phyloP scores from a whole-genome alignment of 805 yeast genomes.

The Sugiyamaella smithiae region DNA sequence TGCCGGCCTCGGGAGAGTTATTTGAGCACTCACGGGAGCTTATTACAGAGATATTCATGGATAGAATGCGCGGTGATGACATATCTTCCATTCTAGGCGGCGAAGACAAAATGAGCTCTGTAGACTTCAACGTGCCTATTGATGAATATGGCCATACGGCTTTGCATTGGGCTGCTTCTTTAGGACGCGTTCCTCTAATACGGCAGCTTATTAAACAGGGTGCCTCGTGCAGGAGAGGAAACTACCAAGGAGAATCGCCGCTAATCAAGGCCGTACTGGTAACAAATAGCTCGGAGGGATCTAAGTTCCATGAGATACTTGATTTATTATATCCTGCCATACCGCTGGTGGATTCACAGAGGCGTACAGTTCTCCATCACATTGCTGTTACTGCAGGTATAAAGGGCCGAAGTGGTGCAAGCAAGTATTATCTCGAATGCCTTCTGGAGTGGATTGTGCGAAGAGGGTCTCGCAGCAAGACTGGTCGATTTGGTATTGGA shows the following conservation, averaged over 20 bases:
- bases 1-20: slow-evolving; percentile 26
- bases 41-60: slow-evolving; percentile 51
- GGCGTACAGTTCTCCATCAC: slow-evolving; percentile 83
- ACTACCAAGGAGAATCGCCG: slow-evolving; percentile 84
- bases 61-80: slow-evolving; percentile 37
- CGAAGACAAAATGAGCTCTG: slow-evolving; percentile 34
- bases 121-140: slow-evolving; percentile 77
- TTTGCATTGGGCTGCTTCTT: slow-evolving; percentile 92
- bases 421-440: slow-evolving; percentile 68
- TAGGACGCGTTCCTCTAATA: slow-evolving; percentile 73
- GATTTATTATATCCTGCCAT: slow-evolving; percentile 74
- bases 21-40: slow-evolving; percentile 42
- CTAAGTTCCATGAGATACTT: slow-evolving; percentile 67
- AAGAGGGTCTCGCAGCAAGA: slow-evolving; percentile 45
- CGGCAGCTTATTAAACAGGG: slow-evolving; percentile 63
- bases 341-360: slow-evolving; percentile 60
- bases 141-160: slow-evolving; percentile 94
- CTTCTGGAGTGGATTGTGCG: slow-evolving; percentile 75
- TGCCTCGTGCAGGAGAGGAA: slow-evolving; percentile 67
- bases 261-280: slow-evolving; percentile 79
- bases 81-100: slow-evolving; percentile 33
- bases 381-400: slow-evolving; percentile 78
- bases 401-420: slow-evolving; percentile 67
- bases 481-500: slow-evolving; percentile 48
- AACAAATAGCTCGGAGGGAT: slow-evolving; percentile 76